Base-by-base conservation (phyloP, 2,329 filamentous ascomycete species). In the Beauveria rudraprayagi region DNA sequence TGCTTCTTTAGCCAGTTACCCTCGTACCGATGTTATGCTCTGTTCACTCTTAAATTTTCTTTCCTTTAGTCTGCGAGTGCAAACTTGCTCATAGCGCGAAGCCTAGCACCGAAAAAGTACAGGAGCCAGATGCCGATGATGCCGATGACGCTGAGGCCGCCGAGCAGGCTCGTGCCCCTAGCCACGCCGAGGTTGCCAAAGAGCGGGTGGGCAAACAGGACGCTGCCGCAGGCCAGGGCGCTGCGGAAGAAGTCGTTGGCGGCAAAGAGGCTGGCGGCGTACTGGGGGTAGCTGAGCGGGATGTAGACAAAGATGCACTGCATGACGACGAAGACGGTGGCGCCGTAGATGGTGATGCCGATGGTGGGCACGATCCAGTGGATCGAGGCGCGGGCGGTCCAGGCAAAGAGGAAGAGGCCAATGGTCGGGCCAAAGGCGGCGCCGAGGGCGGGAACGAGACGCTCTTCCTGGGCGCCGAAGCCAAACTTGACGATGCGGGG, bases 271-370 rank as follows among this genome's bases (percentile, higher is more conserved):
- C 77, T 80, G 43, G 84, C 83, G 0, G 83, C 82, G 67, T 84
- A 84, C 65, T 76, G 73, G 5, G 81, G 81, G 66, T 84, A 84
- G 56, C 73, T 77, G 22, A 84, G 73, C 0, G 82, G 80, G 17
- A 85, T 77, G 70, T 85, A 85, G 64, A 84, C 75, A 67, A 85
- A 85, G 70, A 85, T 79, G 70, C 80, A 83, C 70, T 85, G 82
- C 74, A 84, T 78, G 60, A 85, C 74, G 61, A 84, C 66, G 66
- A 84, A 84, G 37, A 78, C 79, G 3, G 73, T 74, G 11, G 74
- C 77, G 43, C 76, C 78, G 69, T 83, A 84, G 57, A 85, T 73
- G 44, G 75, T 78, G 68, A 85, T 83, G 63, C 82, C 83, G n/a
- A 84, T 78, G 9, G 80, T 82, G 4, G 80, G 80, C 2, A 76